Evolutionary conservation across 1,284 basidiomycete species (phyloP).

Genomic region (Phlebopus sp.): DNA sequence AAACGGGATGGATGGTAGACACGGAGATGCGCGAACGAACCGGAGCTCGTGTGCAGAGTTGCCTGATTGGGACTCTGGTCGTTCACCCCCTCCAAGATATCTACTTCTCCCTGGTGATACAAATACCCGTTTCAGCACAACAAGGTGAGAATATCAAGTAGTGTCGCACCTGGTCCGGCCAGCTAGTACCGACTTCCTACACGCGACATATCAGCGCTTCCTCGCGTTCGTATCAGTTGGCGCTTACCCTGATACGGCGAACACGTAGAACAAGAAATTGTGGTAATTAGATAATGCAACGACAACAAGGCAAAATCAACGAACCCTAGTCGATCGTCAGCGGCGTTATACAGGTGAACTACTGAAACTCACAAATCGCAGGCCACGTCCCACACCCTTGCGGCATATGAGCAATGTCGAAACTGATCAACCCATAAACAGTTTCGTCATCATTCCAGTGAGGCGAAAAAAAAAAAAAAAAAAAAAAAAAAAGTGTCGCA

Average conservation of each 20-base stretch:
- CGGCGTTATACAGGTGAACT: background rate
- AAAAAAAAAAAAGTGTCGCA: background rate
- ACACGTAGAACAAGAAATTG: background rate
- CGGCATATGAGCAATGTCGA: slow-evolving; percentile 34
- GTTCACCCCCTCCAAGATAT: slow-evolving; percentile 67
- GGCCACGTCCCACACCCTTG: slow-evolving; percentile 34
- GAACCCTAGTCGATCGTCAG: slow-evolving; percentile 3
- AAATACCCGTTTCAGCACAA: too few species aligned
- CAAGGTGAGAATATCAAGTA: too few species aligned
- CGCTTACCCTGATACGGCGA: too few species aligned
- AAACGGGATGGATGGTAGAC: slow-evolving; percentile 1
- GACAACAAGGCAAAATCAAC: background rate
- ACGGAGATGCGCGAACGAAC: slow-evolving; percentile 5
- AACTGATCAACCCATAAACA: slow-evolving; percentile 11
- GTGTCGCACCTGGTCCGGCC: slow-evolving; percentile 8
- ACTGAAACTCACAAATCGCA: slow-evolving; percentile 15
- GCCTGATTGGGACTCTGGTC: slow-evolving; percentile 50
- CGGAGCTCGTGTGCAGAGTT: slow-evolving; percentile 56
- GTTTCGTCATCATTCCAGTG: background rate
- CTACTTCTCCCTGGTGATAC: slow-evolving; percentile 43
- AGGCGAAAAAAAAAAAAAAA: background rate
- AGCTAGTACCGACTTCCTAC: slow-evolving; percentile 12
- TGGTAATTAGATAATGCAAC: background rate
- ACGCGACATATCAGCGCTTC: background rate
- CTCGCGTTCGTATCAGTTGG: too few species aligned